These are phyloP conservation scores for Ceratorhiza oryzae-sativae DNA, from an alignment of 1,284 basidiomycete genomes.

Conservation along the genomic window DNA sequence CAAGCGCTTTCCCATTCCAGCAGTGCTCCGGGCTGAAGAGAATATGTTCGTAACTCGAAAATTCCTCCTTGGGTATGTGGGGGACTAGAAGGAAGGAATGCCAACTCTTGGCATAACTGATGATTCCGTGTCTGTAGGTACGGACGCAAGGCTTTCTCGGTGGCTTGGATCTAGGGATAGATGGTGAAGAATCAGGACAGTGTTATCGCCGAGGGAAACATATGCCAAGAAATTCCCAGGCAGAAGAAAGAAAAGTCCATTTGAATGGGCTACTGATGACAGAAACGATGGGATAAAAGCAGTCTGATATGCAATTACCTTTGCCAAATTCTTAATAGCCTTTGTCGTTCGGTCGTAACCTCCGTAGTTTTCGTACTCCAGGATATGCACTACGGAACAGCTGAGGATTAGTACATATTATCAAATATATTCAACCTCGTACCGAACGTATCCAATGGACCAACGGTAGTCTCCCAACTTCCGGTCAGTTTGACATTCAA, in stretches of 20 bases:
- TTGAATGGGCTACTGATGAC: too few relatives aligned
- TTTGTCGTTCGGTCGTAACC: constrained; percentile 76
- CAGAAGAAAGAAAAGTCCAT: too few relatives aligned
- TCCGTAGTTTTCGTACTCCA: constrained; percentile 89
- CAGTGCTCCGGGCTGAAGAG: constrained; percentile 74
- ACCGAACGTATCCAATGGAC: constrained; percentile 85
- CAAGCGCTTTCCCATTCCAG: constrained; percentile 94
- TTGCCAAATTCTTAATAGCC: constrained; percentile 39
- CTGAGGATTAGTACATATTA: neutral
- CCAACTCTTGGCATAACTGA: constrained; percentile 91
- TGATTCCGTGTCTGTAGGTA: constrained; percentile 72
- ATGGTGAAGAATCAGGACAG: constrained; percentile 25
- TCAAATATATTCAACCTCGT: constrained; percentile 43
- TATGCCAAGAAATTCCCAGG: neutral
- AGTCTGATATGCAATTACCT: constrained; percentile 42
- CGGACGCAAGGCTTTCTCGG: constrained; percentile 26
- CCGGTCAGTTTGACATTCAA: constrained; percentile 87
- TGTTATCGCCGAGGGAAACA: constrained; percentile 14
- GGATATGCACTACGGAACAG: constrained; percentile 66
- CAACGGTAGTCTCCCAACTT: constrained; percentile 88
- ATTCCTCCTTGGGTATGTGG: constrained; percentile 87
- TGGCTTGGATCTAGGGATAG: constrained; percentile 27
- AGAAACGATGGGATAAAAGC: too few relatives aligned
- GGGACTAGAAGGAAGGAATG: constrained; percentile 89
- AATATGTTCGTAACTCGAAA: constrained; percentile 88